A percentile compares a stretch with the other conserved stretches of the same genome.
Evolutionary conservation across 768 basidiomycete species (phyloP).

Genomic region (Cytidiella melzeri): DNA sequence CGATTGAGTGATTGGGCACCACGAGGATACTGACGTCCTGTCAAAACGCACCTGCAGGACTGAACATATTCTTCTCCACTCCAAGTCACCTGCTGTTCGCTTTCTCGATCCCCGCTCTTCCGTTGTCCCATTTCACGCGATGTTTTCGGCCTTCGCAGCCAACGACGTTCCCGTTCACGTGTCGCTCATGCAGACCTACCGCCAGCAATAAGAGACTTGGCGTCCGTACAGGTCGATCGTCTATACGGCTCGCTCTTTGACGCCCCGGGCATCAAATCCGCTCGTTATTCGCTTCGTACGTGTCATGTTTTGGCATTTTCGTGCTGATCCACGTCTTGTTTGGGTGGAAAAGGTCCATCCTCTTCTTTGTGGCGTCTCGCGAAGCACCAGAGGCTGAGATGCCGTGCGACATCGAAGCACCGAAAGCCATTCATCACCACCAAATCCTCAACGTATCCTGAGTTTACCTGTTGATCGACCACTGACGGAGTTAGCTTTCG

Average conservation of each 20-base stretch:
- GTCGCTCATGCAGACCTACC: too few relatives aligned
- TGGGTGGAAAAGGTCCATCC: neutral
- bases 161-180: too few relatives aligned
- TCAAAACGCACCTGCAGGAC: neutral
- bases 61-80: neutral
- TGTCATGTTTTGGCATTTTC: too few relatives aligned
- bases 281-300: too few relatives aligned
- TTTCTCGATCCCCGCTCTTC: neutral
- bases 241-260: too few relatives aligned
- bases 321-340: too few relatives aligned
- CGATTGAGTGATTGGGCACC: neutral
- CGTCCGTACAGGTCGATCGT: too few relatives aligned
- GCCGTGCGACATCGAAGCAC: neutral
- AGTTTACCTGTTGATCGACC: neutral
- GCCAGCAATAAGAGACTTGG: too few relatives aligned
- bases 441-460: neutral
- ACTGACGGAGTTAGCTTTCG: neutral
- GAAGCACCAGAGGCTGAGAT: neutral
- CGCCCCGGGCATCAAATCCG: too few relatives aligned
- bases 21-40: slow-evolving; percentile 15
- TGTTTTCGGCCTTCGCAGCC: too few relatives aligned
- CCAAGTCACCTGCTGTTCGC: neutral
- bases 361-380: neutral
- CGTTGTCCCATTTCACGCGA: too few relatives aligned
- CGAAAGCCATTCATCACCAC: neutral